Percentiles rank a stretch among this genome's conserved stretches.
Evolutionary conservation across 805 yeast genomes (phyloP).

Genomic region (Suhomyces prunicola): DNA sequence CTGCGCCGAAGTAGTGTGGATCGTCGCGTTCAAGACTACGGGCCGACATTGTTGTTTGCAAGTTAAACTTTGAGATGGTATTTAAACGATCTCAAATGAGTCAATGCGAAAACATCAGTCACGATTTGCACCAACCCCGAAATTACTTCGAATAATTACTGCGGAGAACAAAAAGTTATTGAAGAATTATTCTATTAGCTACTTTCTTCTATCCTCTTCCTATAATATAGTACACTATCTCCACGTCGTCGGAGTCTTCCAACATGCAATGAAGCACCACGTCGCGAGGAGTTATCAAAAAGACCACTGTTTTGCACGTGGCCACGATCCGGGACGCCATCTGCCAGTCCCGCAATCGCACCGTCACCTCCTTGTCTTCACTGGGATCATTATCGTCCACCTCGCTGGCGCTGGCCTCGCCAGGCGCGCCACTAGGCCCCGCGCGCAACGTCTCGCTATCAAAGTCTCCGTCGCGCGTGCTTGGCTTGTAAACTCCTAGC

Average conservation of each 20-base stretch:
- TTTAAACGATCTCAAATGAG: neutral
- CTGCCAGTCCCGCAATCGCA: constrained; percentile 65
- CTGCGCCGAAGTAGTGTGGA: constrained; percentile 94
- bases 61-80: neutral
- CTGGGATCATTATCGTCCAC: constrained; percentile 13
- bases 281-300: constrained; percentile 55
- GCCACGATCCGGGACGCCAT: constrained; percentile 60
- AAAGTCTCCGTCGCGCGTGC: constrained; percentile 8
- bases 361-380: constrained; percentile 45
- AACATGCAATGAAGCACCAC: constrained; percentile 65
- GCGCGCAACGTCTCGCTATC: constrained; percentile 22
- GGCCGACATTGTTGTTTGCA: neutral
- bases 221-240: constrained; percentile 58
- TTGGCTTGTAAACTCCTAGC: constrained; percentile 43
- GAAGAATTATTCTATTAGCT: too few relatives aligned
- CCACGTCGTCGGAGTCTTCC: constrained; percentile 62
- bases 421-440: constrained; percentile 11
- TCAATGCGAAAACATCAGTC: neutral
- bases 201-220: constrained; percentile 19
- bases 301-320: constrained; percentile 56
- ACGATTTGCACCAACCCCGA: neutral
- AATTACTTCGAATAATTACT: neutral
- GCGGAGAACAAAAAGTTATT: too few relatives aligned
- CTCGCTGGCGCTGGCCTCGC: constrained; percentile 9
- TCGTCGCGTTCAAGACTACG: constrained; percentile 55